Conservation (phyloP, 805 yeast species). For the Cyberlindnera xylosilytica region DNA sequence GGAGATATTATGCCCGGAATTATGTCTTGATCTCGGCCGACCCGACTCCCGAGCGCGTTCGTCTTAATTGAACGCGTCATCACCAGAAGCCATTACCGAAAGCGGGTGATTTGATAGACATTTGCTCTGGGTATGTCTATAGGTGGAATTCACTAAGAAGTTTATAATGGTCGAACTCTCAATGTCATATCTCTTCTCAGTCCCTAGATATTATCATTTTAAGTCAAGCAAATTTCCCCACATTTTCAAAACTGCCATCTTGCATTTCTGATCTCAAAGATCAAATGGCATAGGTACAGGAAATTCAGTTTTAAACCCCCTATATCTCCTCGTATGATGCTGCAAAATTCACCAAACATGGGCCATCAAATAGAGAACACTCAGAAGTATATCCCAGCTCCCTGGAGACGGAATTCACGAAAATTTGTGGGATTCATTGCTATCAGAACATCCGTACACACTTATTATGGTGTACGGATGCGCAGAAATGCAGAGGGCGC, state of each 20-base stretch:
- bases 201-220: neutral
- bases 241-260: neutral
- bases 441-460: no score
- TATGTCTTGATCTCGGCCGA: neutral
- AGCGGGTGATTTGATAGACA: neutral
- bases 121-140: neutral
- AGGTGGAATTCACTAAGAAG: neutral
- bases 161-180: neutral
- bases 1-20: no score
- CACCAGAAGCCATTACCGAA: conserved; percentile 7
- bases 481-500: no score
- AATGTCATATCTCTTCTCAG: neutral
- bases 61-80: conserved; percentile 12
- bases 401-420: no score
- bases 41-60: conserved; percentile 5
- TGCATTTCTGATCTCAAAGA: neutral
- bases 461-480: no score
- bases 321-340: no score
- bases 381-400: no score
- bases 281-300: neutral
- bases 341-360: no score
- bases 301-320: no score
- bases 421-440: no score
- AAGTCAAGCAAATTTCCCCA: conserved; percentile 1
- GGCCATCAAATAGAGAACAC: no score